These are phyloP conservation scores for Elsinoe australis DNA, from an alignment of 2,329 filamentous ascomycete species.

Conservation along the genomic window DNA sequence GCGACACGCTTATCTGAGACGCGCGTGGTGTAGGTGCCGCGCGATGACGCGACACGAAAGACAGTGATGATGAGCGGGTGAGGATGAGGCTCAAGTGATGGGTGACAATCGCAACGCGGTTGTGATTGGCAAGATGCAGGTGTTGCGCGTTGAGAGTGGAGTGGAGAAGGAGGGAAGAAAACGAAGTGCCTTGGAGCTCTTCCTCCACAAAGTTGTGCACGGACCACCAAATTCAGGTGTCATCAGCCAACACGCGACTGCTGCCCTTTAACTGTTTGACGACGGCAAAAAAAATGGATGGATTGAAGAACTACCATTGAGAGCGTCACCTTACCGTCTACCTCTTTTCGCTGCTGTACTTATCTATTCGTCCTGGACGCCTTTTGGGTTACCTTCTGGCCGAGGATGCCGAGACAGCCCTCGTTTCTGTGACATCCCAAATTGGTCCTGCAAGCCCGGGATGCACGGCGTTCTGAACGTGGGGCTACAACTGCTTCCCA, in stretches of 20 bases:
- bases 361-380: neutral
- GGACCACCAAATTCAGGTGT: neutral
- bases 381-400: neutral
- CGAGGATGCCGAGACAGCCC: conserved; percentile 13
- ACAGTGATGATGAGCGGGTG: conserved; percentile 4
- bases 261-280: neutral
- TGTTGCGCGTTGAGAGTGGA: conserved; percentile 12
- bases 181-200: conserved; percentile 7
- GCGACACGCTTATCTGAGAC: conserved; percentile 15
- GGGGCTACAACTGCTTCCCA: conserved; percentile 8
- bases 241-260: neutral
- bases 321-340: too few species aligned
- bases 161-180: conserved; percentile 18
- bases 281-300: neutral
- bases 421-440: conserved; percentile 11
- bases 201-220: neutral
- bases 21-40: neutral
- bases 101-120: conserved; percentile 11
- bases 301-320: too few species aligned
- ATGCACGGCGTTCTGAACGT: conserved; percentile 7
- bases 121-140: neutral
- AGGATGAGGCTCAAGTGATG: conserved; percentile 2
- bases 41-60: neutral
- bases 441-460: conserved; percentile 1
- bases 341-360: neutral